Conservation (phyloP, 2,329 filamentous ascomycete genomes). For the Venturiaceae sp. region DNA sequence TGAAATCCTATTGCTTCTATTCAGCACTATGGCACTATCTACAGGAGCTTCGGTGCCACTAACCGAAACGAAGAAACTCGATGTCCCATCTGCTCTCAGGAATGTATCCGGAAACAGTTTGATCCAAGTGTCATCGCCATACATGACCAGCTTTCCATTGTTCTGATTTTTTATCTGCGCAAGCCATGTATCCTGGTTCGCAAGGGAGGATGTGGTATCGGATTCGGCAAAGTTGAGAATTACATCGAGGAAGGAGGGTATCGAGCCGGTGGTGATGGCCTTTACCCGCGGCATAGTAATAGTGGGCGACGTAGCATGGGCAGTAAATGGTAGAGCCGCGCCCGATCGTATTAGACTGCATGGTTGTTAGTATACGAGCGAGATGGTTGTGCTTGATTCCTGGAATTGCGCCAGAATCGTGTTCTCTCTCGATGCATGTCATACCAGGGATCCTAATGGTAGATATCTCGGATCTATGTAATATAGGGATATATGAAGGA, state of each 20-base stretch:
- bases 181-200: slow-evolving; percentile 89
- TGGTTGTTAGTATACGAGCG: not conserved
- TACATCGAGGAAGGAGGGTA: slow-evolving; percentile 95
- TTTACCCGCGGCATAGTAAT: slow-evolving; percentile 98
- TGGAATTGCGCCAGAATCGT: not conserved
- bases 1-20: slow-evolving; percentile 63
- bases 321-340: slow-evolving; percentile 83
- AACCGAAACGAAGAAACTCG: slow-evolving; percentile 96
- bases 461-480: not conserved
- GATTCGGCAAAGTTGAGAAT: slow-evolving; percentile 95
- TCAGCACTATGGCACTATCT: slow-evolving; percentile 22
- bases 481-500: not conserved
- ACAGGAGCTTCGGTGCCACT: slow-evolving; percentile 30
- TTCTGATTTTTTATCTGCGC: slow-evolving; percentile 59
- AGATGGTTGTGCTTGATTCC: not conserved
- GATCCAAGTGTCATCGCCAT: slow-evolving; percentile 96
- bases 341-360: slow-evolving; percentile 72
- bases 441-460: not conserved
- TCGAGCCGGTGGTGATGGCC: slow-evolving; percentile 92
- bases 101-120: slow-evolving; percentile 92
- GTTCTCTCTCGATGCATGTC: not conserved
- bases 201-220: slow-evolving; percentile 80
- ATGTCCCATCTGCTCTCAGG: slow-evolving; percentile 79
- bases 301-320: slow-evolving; percentile 90
- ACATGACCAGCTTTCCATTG: slow-evolving; percentile 75